Conservation (phyloP, 441 rosid species). For the Manihot esculenta region DNA sequence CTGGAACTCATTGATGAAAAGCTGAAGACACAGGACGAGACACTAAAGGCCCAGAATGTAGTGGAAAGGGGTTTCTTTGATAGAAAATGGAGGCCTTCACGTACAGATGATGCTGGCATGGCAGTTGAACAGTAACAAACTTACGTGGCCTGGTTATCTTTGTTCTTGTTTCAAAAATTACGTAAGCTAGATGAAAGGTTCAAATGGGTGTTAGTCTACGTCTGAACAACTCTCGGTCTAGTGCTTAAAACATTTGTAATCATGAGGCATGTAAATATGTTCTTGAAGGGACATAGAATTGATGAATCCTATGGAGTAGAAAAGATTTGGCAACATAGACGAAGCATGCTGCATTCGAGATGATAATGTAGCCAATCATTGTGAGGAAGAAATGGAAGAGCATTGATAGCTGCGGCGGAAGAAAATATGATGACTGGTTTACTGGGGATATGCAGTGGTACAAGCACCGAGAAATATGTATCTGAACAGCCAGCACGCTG, state of each 20-base stretch:
- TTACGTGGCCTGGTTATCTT: not conserved
- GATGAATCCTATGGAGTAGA: not conserved
- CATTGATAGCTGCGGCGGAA: not conserved
- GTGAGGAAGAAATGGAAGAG: not conserved
- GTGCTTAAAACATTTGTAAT: not conserved
- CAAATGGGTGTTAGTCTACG: not conserved
- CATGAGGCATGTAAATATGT: not conserved
- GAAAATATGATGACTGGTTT: not conserved
- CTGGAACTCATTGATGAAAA: slow-evolving; percentile 56
- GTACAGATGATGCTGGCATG: slow-evolving; percentile 29
- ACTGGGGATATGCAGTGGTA: not conserved
- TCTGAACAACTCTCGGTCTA: no score
- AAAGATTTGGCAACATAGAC: not conserved
- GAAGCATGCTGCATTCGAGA: not conserved
- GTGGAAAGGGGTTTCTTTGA: slow-evolving; percentile 40
- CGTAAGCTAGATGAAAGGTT: slow-evolving; percentile 1
- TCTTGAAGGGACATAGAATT: not conserved
- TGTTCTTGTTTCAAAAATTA: not conserved
- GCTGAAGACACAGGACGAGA: slow-evolving; percentile 46
- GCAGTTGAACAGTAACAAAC: slow-evolving; percentile 36
- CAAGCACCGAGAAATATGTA: not conserved
- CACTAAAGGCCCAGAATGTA: slow-evolving; percentile 32
- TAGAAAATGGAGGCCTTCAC: slow-evolving; percentile 81
- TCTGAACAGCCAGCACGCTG: not conserved
- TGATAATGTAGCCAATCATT: not conserved